These are phyloP conservation scores for Alternaria infectoria DNA, from an alignment of 2,329 filamentous ascomycete genomes.

Conservation along the genomic window DNA sequence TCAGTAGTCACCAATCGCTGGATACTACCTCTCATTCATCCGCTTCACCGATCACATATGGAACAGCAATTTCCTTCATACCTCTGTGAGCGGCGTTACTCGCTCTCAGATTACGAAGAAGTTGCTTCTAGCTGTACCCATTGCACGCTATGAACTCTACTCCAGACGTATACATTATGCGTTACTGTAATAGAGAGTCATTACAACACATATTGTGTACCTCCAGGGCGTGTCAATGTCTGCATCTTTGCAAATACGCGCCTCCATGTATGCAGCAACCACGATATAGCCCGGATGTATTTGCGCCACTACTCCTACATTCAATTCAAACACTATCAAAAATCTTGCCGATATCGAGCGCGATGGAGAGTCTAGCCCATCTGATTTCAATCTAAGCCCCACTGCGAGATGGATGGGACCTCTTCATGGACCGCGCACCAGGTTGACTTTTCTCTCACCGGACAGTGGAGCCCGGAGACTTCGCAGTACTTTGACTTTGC, in stretches of 20 bases:
- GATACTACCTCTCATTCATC: fast-evolving
- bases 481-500: not conserved
- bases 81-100: not conserved
- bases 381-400: not conserved
- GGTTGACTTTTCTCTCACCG: not conserved
- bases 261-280: not conserved
- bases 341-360: not conserved
- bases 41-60: not conserved
- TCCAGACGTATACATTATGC: not conserved
- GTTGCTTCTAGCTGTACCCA: not conserved
- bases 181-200: too few relatives aligned
- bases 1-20: not conserved
- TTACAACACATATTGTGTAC: not conserved
- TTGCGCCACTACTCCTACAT: not conserved
- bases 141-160: not conserved
- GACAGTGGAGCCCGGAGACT: not conserved
- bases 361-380: not conserved
- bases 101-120: not conserved
- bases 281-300: not conserved
- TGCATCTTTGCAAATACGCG: too few relatives aligned
- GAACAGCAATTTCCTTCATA: not conserved
- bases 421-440: not conserved
- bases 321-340: not conserved
- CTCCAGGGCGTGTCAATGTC: not conserved
- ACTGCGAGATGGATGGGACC: not conserved